A percentile compares a stretch with the other conserved stretches of the same genome.
phyloP scores from a whole-genome alignment of 352 stramenopile genomes.

The Aphanomyces cochlioides region DNA sequence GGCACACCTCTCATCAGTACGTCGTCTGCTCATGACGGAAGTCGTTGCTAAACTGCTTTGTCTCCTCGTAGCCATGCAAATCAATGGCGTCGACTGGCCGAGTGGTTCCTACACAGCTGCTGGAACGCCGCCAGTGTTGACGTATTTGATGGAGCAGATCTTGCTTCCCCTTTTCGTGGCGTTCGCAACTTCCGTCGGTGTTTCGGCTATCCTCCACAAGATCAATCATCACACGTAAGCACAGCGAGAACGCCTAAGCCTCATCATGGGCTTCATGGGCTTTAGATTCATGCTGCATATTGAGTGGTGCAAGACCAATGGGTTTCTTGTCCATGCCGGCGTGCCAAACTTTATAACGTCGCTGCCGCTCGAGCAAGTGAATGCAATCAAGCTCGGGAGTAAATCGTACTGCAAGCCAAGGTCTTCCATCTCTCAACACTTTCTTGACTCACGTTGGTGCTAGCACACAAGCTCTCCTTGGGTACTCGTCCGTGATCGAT shows the following conservation, averaged over 20 bases:
- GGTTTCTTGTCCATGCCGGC: neutral
- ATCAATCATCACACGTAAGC: neutral
- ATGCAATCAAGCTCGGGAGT: conserved; percentile 23
- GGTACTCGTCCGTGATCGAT: neutral
- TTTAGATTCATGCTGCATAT: conserved; percentile 2
- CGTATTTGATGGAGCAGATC: neutral
- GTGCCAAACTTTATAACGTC: conserved; percentile 18
- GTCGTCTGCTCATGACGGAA: neutral
- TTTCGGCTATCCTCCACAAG: neutral
- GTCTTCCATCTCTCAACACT: neutral
- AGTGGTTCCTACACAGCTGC: conserved; percentile 9
- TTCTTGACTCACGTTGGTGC: neutral
- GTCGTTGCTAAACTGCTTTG: neutral
- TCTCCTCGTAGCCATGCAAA: neutral
- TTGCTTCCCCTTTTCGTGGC: neutral
- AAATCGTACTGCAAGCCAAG: conserved; percentile 23
- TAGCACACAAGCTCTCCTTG: conserved; percentile 24
- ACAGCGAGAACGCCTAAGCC: neutral
- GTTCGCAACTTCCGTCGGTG: neutral
- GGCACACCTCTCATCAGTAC: neutral
- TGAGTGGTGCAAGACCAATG: neutral
- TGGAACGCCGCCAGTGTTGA: conserved; percentile 3
- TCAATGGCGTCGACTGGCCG: neutral
- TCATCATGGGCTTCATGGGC: neutral
- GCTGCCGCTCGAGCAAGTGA: conserved; percentile 8